These are phyloP conservation scores for Aureobasidium sp. DNA, from an alignment of 2,329 filamentous ascomycete genomes.

Conservation along the genomic window DNA sequence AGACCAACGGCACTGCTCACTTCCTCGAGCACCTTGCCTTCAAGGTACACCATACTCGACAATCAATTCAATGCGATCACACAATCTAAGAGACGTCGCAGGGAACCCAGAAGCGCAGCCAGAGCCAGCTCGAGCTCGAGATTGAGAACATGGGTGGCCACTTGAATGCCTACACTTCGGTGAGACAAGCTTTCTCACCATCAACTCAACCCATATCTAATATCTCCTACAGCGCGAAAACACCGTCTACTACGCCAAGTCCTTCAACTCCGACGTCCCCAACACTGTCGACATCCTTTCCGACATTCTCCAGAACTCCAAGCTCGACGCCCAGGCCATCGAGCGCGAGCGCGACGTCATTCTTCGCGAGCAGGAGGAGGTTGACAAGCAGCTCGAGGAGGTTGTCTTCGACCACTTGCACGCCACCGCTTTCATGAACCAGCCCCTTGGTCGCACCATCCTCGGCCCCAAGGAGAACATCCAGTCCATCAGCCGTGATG, in stretches of 20 bases:
- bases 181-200: slow-evolving; percentile 43
- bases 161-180: slow-evolving; percentile 98
- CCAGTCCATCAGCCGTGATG: slow-evolving; percentile 83
- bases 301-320: slow-evolving; percentile 99
- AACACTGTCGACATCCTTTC: slow-evolving; percentile 96
- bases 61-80: slow-evolving; percentile 11
- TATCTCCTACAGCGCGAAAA: slow-evolving; percentile 67
- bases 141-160: slow-evolving; percentile 99
- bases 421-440: slow-evolving; percentile 93
- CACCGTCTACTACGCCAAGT: slow-evolving; percentile 99
- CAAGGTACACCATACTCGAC: slow-evolving; percentile 59
- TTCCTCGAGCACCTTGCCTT: slow-evolving; percentile 99
- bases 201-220: not conserved
- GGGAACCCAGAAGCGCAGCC: slow-evolving; percentile 90
- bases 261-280: slow-evolving; percentile 95
- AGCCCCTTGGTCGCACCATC: slow-evolving; percentile 95
- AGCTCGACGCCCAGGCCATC: slow-evolving; percentile 85
- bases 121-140: slow-evolving; percentile 97
- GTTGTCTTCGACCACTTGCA: slow-evolving; percentile 99
- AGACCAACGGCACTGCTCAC: slow-evolving; percentile 98
- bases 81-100: slow-evolving; percentile 29
- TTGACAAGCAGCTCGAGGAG: slow-evolving; percentile 99
- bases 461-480: slow-evolving; percentile 98
- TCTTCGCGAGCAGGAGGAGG: slow-evolving; percentile 96
- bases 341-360: slow-evolving; percentile 99